Percentiles rank a stretch among this genome's conserved stretches.
Conservation (phyloP, 257 asterid species). For the Linaria vulgaris region DNA sequence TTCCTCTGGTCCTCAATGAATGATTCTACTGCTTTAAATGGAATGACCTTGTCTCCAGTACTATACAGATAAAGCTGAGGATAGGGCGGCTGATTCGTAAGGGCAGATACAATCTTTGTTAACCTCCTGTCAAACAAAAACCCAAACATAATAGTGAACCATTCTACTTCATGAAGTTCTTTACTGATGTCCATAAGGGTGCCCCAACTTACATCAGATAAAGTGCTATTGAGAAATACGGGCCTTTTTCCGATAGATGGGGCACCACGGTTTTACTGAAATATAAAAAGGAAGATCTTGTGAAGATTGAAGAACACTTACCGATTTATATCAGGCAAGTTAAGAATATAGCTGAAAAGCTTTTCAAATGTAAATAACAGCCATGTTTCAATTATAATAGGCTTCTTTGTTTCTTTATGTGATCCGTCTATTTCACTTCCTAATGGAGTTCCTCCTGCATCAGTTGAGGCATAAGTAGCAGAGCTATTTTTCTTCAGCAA, state of each 20-base stretch:
- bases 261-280: not conserved
- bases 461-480: slow-evolving; percentile 43
- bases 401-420: slow-evolving; percentile 37
- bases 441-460: slow-evolving; percentile 36
- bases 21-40: slow-evolving; percentile 55
- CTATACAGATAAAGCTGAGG: slow-evolving; percentile 89
- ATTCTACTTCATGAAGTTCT: too few relatives aligned
- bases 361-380: slow-evolving; percentile 64
- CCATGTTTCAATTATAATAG: slow-evolving; percentile 45
- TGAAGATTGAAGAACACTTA: slow-evolving; percentile 35
- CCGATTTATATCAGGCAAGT: slow-evolving; percentile 58
- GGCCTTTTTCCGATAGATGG: too few relatives aligned
- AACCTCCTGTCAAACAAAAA: slow-evolving; percentile 53
- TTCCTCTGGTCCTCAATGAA: slow-evolving; percentile 61
- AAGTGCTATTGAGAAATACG: too few relatives aligned
- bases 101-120: slow-evolving; percentile 43
- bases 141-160: not conserved
- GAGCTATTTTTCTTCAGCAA: slow-evolving; percentile 71
- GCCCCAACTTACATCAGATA: too few relatives aligned
- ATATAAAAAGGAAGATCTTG: not conserved
- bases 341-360: slow-evolving; percentile 60
- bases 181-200: not conserved
- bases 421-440: slow-evolving; percentile 27
- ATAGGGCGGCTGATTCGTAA: slow-evolving; percentile 64
- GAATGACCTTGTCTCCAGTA: slow-evolving; percentile 75